Base-by-base conservation (phyloP, 108 stramenopile species). In the Stephanodiscus minutulus region DNA sequence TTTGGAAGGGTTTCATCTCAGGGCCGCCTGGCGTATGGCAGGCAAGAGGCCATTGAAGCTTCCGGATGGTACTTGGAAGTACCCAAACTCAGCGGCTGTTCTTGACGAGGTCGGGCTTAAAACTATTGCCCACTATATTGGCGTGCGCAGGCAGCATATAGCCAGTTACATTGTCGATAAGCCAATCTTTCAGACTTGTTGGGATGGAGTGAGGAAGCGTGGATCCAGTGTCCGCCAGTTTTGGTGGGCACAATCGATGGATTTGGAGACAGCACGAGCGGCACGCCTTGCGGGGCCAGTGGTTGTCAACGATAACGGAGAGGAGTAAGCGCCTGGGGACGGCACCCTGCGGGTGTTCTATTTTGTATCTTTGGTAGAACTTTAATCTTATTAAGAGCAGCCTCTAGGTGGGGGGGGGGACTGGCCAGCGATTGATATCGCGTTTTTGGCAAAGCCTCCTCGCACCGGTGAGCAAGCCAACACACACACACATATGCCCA, bases 11-110 rank as follows among this genome's bases (percentile, higher is more conserved):
- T 70, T 70, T 46, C 41, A 46, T 24, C 22, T 47, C 5, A 8
- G 69, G 44, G 69, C 60, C 33, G 43, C 69, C 36, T 46, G 69
- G 43, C 39, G 60, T 37, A 44, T 60, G 69, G 36, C 44, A 25
- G 69, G 43, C 24, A 60, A 21, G 17, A 28, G 15, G 69, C 69
- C 69, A 13, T 6, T 39, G 33, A 24, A 18, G n/a, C 20, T 33
- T 25, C 46, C 29, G 43, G 43, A 70, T 17, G 60, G 60, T 27
- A 33, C 60, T 11, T 70, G 39, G 69, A 35, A 21, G 20, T 70
- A 70, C 58, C 68, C 68, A 29, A 13, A 55, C 25, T 36, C 44
- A 20, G 35, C 7, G 24, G 37, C 10, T 13, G 60, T 36, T 15
- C 59, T 70, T 43, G 60, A 61, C 39, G 33, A 61, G 39, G 43